A percentile compares a stretch with the other conserved stretches of the same genome.
Evolutionary conservation across 1,139 yeast genomes (phyloP).

Genomic region (Pichia inconspicua): DNA sequence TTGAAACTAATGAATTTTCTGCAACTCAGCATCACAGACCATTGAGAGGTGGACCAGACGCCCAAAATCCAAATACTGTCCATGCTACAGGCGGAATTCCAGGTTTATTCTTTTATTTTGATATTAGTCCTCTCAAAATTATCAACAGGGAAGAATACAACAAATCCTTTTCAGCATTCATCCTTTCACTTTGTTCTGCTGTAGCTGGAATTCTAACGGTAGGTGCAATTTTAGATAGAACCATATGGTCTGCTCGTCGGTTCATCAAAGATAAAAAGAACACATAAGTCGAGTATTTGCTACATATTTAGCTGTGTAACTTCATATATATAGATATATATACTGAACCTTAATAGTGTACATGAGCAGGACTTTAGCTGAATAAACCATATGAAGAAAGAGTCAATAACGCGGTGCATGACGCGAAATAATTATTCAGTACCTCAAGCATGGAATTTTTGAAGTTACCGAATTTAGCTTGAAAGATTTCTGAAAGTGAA

Average conservation of each 20-base stretch:
- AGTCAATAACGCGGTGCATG: no score
- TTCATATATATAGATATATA: no score
- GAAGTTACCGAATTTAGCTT: no score
- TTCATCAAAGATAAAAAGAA: slow-evolving; percentile 69
- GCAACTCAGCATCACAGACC: slow-evolving; percentile 90
- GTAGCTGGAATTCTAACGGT: slow-evolving; percentile 92
- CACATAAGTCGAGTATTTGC: slow-evolving; percentile 6
- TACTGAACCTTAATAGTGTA: no score
- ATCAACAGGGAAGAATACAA: slow-evolving; percentile 75
- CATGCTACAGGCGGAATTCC: slow-evolving; percentile 88
- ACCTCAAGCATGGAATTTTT: no score
- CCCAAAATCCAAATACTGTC: slow-evolving; percentile 79
- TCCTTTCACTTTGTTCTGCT: slow-evolving; percentile 79
- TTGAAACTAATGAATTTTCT: slow-evolving; percentile 89
- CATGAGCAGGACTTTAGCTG: no score
- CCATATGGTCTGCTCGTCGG: slow-evolving; percentile 84
- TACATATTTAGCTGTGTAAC: no score
- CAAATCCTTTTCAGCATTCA: slow-evolving; percentile 77
- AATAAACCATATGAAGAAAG: no score
- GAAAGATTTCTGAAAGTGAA: no score
- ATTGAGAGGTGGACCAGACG: slow-evolving; percentile 76
- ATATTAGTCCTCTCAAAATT: slow-evolving; percentile 87
- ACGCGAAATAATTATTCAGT: no score
- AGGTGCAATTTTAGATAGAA: slow-evolving; percentile 79
- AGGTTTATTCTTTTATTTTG: slow-evolving; percentile 81